Base-by-base conservation (phyloP, 257 asterid genomes). In the Nicotiana paniculata region DNA sequence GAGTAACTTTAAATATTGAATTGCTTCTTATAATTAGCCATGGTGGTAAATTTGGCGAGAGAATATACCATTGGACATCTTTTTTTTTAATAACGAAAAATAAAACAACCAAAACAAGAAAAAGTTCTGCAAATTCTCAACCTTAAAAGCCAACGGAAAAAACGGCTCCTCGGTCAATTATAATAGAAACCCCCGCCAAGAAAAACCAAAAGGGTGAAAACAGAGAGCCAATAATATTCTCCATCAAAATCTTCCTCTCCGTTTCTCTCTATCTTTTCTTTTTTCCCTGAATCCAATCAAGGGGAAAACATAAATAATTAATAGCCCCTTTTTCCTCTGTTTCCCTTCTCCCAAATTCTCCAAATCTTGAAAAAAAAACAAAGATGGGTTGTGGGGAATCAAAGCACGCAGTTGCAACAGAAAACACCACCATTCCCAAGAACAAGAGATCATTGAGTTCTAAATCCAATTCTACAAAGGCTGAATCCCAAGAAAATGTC, bases 331-430 rank as follows among this genome's bases (percentile, higher is more conserved):
- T 55, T 12, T 30, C 37, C 53, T 28, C 79, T 80, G 37, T 61
- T 82, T 80, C n/a, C 15, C 21, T 26, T 55, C 77, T 83, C 48
- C 35, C 51, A 43, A 59, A 61, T 83, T 68, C 16, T 63, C 64
- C 30, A 75, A 43, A 21, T 37, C 81, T 17, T 39, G 10, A 7
- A 30, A 3, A 15, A 30, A 3, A 15, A 46, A 37, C 1, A 54
- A 51, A 13, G 57, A 92, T 92, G 97, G 97, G 97, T 77, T 93
- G 98, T 83, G 98, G 97, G 46, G 90, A 93, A 90, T 94, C 98
- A 32, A 95, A 95, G 85, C 98, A 92, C n/a, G 97, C 97, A 10
- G 88, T 95, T 72, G 90, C 92, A 62, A 91, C 96, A 18, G 90
- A 81, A 24, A 85, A 87, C 77, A 85, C 92, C 35, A 84, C 84